A percentile compares a stretch with the other conserved stretches of the same genome.
phyloP scores from a whole-genome alignment of 306 rosid species.

The Casuarina cunninghamiana region DNA sequence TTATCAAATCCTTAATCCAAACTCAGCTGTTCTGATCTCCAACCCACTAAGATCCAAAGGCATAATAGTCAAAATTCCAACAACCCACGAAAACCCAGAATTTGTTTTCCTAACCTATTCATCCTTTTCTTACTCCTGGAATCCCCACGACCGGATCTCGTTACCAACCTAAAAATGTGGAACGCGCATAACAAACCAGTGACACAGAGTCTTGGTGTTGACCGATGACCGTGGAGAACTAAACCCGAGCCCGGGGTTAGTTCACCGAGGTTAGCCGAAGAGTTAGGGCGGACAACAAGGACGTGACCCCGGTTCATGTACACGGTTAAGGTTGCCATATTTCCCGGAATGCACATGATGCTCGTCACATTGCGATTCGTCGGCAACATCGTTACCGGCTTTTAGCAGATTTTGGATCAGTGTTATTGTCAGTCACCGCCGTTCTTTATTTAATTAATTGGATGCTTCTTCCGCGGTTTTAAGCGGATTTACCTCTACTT shows the following conservation, averaged over 20 bases:
- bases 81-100: not conserved
- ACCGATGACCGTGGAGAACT: constrained; percentile 17
- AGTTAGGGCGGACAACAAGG: constrained; percentile 30
- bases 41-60: too few species aligned
- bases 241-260: not conserved
- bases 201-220: constrained; percentile 15
- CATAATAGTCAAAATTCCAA: not conserved
- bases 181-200: constrained; percentile 14
- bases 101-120: not conserved
- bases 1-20: constrained; percentile 3
- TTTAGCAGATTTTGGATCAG: not conserved
- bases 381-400: not conserved
- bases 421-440: not conserved
- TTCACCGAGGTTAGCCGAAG: constrained; percentile 23
- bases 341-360: constrained; percentile 34
- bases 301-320: constrained; percentile 36
- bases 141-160: constrained; percentile 10
- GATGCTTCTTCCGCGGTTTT: not conserved
- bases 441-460: not conserved
- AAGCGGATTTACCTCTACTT: not conserved
- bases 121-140: not conserved
- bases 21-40: not conserved
- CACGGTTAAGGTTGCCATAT: constrained; percentile 33
- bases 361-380: not conserved
- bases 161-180: constrained; percentile 22